Conservation (phyloP, 257 asterid genomes). For the Capsicum chinense region DNA sequence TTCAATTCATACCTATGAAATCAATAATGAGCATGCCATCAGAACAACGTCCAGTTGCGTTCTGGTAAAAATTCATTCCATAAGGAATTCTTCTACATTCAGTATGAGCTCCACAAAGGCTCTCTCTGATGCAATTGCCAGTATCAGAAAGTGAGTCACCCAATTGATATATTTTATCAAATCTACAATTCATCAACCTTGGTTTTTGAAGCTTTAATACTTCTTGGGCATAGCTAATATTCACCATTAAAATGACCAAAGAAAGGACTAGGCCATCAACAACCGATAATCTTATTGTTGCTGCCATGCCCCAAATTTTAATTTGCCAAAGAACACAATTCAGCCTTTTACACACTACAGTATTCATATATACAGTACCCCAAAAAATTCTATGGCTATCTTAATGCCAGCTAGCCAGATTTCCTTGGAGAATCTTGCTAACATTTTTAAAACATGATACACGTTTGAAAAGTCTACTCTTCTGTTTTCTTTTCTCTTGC, state of each 20-base stretch:
- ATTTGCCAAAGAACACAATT: not conserved
- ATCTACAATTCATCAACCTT: slow-evolving; percentile 20
- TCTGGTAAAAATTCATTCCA: slow-evolving; percentile 22
- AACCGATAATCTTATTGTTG: not conserved
- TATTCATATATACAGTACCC: too few species aligned
- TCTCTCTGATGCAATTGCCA: slow-evolving; percentile 30
- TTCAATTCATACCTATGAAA: slow-evolving; percentile 7
- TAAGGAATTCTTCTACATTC: slow-evolving; percentile 27
- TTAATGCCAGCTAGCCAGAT: too few species aligned
- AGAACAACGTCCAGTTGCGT: slow-evolving; percentile 28
- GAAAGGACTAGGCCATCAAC: not conserved
- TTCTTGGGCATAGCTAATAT: not conserved
- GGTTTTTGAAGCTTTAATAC: not conserved
- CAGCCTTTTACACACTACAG: not conserved
- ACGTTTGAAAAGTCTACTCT: too few species aligned
- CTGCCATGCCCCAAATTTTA: not conserved
- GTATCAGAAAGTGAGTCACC: slow-evolving; percentile 39
- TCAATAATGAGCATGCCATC: slow-evolving; percentile 34
- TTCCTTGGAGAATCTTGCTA: too few species aligned
- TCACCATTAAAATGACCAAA: not conserved
- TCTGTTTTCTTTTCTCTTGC: too few species aligned
- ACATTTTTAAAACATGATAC: too few species aligned
- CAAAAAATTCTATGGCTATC: too few species aligned
- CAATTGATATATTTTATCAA: slow-evolving; percentile 31
- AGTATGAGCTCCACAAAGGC: not conserved